Conservation (phyloP, 805 yeast genomes). For the Lipomyces starkeyi region DNA sequence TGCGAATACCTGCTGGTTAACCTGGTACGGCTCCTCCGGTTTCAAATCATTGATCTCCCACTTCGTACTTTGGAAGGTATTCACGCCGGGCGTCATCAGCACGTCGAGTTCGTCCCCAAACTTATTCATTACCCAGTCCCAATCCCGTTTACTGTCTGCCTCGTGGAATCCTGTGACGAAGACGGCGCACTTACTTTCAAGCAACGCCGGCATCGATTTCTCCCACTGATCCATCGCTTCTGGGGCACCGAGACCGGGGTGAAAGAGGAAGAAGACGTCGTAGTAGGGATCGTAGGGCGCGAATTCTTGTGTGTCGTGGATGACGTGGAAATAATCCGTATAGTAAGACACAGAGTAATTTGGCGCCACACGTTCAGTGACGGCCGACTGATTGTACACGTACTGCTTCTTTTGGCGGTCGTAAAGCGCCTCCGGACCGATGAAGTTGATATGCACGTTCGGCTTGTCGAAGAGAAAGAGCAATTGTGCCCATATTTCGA, state of each 20-base stretch:
- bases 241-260: constrained; percentile 89
- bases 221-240: constrained; percentile 82
- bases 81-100: constrained; percentile 72
- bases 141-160: constrained; percentile 71
- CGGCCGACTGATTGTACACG: constrained; percentile 54
- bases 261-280: constrained; percentile 92
- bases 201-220: constrained; percentile 79
- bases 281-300: constrained; percentile 98
- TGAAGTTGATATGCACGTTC: constrained; percentile 83
- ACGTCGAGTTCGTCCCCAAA: constrained; percentile 81
- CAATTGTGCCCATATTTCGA: constrained; percentile 94
- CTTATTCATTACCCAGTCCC: constrained; percentile 67
- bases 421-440: constrained; percentile 90
- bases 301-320: constrained; percentile 90
- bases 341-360: constrained; percentile 78
- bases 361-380: constrained; percentile 61
- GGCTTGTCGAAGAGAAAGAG: constrained; percentile 83
- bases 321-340: constrained; percentile 88
- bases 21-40: constrained; percentile 93
- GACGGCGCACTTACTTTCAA: constrained; percentile 92
- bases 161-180: constrained; percentile 90
- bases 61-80: constrained; percentile 82
- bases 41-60: constrained; percentile 92
- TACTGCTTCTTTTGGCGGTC: constrained; percentile 73
- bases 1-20: constrained; percentile 87